Base-by-base conservation (phyloP, 768 basidiomycete species). In the Boletus eberwhitei region DNA sequence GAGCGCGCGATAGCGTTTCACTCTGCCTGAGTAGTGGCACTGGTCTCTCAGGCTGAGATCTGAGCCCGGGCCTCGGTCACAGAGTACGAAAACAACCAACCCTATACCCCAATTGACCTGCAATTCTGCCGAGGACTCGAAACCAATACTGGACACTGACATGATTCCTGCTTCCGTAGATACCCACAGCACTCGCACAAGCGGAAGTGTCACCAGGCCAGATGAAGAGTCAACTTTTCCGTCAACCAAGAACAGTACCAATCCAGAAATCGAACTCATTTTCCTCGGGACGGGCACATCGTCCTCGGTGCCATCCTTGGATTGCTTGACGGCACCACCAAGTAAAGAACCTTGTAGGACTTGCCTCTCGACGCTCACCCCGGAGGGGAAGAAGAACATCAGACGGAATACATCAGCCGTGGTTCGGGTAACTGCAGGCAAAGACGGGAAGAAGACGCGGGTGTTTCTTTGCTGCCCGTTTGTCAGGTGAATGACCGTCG, bases 221-320 rank as follows among this genome's bases (percentile, higher is more conserved):
- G 9, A 50, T 32, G 45, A 35, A 26, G 47, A 53, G 2, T 4
- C 43, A n/a, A 22, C 11, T 11, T 47, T 32, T 16, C 14, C 17
- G 19, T 37, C 41, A 5, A 49, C 13, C 1, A 22, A 38, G 57
- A 39, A 43, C n/a, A 14, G 29, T 43, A 8, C 24, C 29, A 34
- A 42, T n/a, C 31, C 22, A 32, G 56, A 59, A 24, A 70, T 78
- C 50, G 88, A 93, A 66, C 72, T 91, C 60, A 84, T 93, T 53
- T 89, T 93, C 67, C 81, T 92, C 31, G 91, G 91, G 49, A 93
- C 90, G 36, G 91, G 90, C 48, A 87, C 86, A 29, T 92, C 90
- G 9, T 82, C 83, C 29, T 83, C 84, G 57, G 57, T 93, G 14
- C 91, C 90, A 16, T 74, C 81, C 45, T 66, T 86, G 47, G 78